Conservation (phyloP, 306 rosid genomes). For the Chamaecrista fasciculata region DNA sequence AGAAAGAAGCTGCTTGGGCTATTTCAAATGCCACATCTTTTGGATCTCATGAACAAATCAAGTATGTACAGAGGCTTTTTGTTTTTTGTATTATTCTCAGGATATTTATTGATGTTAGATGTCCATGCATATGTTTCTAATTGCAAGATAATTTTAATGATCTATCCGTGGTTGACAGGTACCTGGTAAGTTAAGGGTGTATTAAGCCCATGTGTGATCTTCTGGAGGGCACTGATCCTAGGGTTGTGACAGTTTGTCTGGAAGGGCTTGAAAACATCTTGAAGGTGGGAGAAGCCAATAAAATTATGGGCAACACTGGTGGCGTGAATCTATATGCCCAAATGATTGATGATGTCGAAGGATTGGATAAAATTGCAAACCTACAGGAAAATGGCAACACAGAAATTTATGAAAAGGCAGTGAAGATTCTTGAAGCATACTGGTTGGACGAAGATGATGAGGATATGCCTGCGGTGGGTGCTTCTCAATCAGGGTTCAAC, state of each 20-base stretch:
- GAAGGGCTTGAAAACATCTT: conserved; percentile 96
- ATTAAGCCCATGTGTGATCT: conserved; percentile 52
- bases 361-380: conserved; percentile 90
- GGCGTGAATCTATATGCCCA: too few relatives aligned
- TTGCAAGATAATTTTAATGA: conserved; percentile 8
- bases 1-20: too few relatives aligned
- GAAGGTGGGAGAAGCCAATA: conserved; percentile 95
- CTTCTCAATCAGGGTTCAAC: conserved; percentile 65
- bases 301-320: conserved; percentile 56
- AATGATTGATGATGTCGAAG: conserved; percentile 93
- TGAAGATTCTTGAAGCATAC: conserved; percentile 88
- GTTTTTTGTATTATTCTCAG: background rate
- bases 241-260: conserved; percentile 90
- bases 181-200: conserved; percentile 46
- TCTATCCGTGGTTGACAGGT: conserved; percentile 29
- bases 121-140: background rate
- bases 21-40: conserved; percentile 98
- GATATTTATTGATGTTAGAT: conserved; percentile 4
- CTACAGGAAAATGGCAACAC: conserved; percentile 91
- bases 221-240: conserved; percentile 81
- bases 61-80: conserved; percentile 42
- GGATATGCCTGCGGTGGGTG: conserved; percentile 91
- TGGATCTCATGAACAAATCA: conserved; percentile 88
- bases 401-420: conserved; percentile 94
- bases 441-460: conserved; percentile 99